Conservation (phyloP, 2,329 filamentous ascomycete genomes). For the Pseudopithomyces maydicus region DNA sequence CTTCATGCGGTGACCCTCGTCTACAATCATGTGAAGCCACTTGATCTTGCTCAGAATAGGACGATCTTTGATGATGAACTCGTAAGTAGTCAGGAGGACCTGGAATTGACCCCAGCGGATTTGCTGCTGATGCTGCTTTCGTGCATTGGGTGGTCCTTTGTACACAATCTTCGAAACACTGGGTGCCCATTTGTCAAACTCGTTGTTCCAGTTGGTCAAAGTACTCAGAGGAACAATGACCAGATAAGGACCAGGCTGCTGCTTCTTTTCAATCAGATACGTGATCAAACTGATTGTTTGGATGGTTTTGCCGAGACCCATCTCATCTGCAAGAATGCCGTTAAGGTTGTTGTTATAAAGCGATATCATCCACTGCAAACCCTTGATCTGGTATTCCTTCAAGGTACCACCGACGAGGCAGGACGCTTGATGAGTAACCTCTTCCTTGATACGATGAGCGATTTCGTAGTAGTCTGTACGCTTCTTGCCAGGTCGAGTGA, state of each 20-base stretch:
- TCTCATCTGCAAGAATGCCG: slow-evolving; percentile 97
- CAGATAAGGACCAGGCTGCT: slow-evolving; percentile 87
- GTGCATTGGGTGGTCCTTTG: slow-evolving; percentile 87
- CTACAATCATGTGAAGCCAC: slow-evolving; percentile 99
- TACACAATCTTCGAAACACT: slow-evolving; percentile 87
- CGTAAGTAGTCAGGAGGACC: slow-evolving; percentile 94
- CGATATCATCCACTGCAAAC: slow-evolving; percentile 99
- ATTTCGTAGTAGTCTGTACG: slow-evolving; percentile 99
- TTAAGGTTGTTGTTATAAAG: slow-evolving; percentile 99
- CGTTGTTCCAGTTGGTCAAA: slow-evolving; percentile 96
- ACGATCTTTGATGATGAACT: slow-evolving; percentile 99
- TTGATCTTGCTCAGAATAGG: slow-evolving; percentile 97
- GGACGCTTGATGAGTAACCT: slow-evolving; percentile 78
- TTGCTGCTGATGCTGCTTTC: slow-evolving; percentile 90
- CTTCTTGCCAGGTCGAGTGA: slow-evolving; percentile 66
- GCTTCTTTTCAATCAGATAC: slow-evolving; percentile 95
- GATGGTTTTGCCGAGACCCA: slow-evolving; percentile 99
- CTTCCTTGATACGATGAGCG: slow-evolving; percentile 93
- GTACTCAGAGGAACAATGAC: slow-evolving; percentile 98
- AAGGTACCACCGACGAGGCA: slow-evolving; percentile 90
- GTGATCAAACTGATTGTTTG: slow-evolving; percentile 98
- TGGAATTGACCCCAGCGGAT: slow-evolving; percentile 96
- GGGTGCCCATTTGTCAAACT: slow-evolving; percentile 99
- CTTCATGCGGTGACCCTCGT: slow-evolving; percentile 99
- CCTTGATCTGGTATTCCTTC: slow-evolving; percentile 98